Conservation (phyloP, 2,329 filamentous ascomycete species). For the Aspergillus unguis region DNA sequence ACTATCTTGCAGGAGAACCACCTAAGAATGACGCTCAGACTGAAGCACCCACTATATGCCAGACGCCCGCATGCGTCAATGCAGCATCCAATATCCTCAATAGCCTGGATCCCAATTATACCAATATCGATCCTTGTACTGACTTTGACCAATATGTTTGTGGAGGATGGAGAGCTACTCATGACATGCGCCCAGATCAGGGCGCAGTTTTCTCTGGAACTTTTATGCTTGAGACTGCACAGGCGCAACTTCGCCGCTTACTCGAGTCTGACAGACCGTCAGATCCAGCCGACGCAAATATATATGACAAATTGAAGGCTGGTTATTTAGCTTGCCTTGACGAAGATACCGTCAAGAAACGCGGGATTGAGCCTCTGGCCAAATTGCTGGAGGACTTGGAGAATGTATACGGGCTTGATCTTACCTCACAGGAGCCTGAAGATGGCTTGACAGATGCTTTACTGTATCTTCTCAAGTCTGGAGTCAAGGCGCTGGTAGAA, state of each 20-base stretch:
- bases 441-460: conserved; percentile 35
- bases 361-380: conserved; percentile 56
- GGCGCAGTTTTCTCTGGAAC: conserved; percentile 59
- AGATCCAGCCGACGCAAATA: conserved; percentile 38
- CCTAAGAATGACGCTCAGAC: conserved; percentile 13
- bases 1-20: conserved; percentile 8
- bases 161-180: conserved; percentile 61
- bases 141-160: conserved; percentile 67
- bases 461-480: conserved; percentile 36
- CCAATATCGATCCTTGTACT: conserved; percentile 64
- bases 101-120: conserved; percentile 60
- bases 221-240: conserved; percentile 60
- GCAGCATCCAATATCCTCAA: conserved; percentile 61
- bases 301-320: conserved; percentile 64
- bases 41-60: conserved; percentile 42
- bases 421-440: conserved; percentile 22
- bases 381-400: conserved; percentile 55
- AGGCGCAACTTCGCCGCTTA: conserved; percentile 59
- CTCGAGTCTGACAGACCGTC: conserved; percentile 52
- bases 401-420: conserved; percentile 41
- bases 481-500: conserved; percentile 34
- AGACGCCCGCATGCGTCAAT: conserved; percentile 60
- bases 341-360: conserved; percentile 53
- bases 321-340: conserved; percentile 66
- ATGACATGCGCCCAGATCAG: conserved; percentile 65